These are phyloP conservation scores for Nothophoma quercina DNA, from an alignment of 2,329 filamentous ascomycete genomes.

Conservation along the genomic window DNA sequence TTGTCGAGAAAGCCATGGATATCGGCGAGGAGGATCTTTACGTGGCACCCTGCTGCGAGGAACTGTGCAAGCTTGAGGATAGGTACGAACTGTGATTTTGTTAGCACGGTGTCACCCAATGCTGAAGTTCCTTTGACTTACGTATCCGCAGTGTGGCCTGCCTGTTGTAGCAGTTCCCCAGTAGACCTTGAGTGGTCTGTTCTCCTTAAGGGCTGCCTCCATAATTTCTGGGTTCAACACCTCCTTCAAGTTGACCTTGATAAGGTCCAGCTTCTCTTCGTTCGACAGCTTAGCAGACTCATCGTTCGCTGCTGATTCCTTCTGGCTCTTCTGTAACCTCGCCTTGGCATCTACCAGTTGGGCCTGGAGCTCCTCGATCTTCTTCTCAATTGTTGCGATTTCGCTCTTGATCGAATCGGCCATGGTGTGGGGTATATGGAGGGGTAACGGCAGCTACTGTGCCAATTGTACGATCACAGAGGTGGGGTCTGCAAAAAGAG, in stretches of 20 bases:
- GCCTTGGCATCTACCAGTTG: slow-evolving; percentile 42
- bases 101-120: slow-evolving; percentile 3
- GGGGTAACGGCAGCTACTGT: slow-evolving; percentile 21
- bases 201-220: slow-evolving; percentile 72
- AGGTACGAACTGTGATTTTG: slow-evolving; percentile 68
- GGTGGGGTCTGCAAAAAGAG: neutral
- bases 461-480: slow-evolving; percentile 15
- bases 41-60: slow-evolving; percentile 81
- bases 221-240: slow-evolving; percentile 85
- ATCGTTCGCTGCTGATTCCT: slow-evolving; percentile 24
- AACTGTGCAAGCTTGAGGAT: slow-evolving; percentile 91
- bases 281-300: slow-evolving; percentile 50
- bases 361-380: slow-evolving; percentile 38
- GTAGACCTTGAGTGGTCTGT: slow-evolving; percentile 77
- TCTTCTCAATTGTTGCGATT: slow-evolving; percentile 44
- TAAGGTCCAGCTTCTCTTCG: slow-evolving; percentile 74
- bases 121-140: slow-evolving; percentile 20
- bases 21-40: slow-evolving; percentile 74
- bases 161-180: slow-evolving; percentile 89
- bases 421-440: slow-evolving; percentile 43
- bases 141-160: slow-evolving; percentile 86
- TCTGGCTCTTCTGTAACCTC: slow-evolving; percentile 36
- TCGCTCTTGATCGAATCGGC: slow-evolving; percentile 40
- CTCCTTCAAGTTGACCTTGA: slow-evolving; percentile 82
- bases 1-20: slow-evolving; percentile 80